Conservation (phyloP, 257 asterid genomes). For the Henckelia pumila region DNA sequence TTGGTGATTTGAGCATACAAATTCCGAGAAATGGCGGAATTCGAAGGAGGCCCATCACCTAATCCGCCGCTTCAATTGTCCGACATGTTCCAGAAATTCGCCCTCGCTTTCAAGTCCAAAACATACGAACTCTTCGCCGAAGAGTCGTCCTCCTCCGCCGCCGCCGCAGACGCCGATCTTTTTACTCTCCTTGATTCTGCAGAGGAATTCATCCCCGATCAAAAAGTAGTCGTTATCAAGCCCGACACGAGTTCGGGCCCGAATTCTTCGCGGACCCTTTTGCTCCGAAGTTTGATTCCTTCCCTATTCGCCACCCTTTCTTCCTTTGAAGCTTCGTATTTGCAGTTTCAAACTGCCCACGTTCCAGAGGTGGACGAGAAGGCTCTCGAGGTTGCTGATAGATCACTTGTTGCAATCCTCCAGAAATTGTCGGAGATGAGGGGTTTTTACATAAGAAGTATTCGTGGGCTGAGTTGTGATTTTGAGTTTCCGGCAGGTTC, state of each 20-base stretch:
- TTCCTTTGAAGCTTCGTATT: conserved; percentile 83
- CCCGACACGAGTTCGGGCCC: conserved; percentile 48
- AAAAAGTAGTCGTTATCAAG: conserved; percentile 81
- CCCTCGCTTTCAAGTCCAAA: conserved; percentile 79
- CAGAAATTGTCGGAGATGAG: conserved; percentile 69
- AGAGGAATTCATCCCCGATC: conserved; percentile 83
- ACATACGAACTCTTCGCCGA: conserved; percentile 87
- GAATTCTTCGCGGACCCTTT: conserved; percentile 25
- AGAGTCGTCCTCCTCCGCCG: conserved; percentile 28
- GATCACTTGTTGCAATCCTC: conserved; percentile 58
- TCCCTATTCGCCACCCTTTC: conserved; percentile 72
- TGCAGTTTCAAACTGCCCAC: conserved; percentile 89
- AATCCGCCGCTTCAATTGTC: conserved; percentile 75
- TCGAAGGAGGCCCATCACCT: conserved; percentile 51
- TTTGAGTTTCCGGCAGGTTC: conserved; percentile 60
- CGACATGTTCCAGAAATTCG: conserved; percentile 90
- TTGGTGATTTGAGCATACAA: conserved; percentile 25
- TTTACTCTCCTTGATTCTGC: conserved; percentile 72
- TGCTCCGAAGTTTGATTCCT: conserved; percentile 49
- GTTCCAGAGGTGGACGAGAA: conserved; percentile 64
- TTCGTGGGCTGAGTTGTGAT: conserved; percentile 31
- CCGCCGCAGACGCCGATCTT: conserved; percentile 40
- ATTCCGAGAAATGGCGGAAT: conserved; percentile 47
- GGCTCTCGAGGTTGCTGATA: conserved; percentile 69
- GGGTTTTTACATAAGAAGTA: conserved; percentile 41